A percentile compares a stretch with the other conserved stretches of the same genome.
Conservation (phyloP, 2,329 filamentous ascomycete species). For the Hypoxylon sp. region DNA sequence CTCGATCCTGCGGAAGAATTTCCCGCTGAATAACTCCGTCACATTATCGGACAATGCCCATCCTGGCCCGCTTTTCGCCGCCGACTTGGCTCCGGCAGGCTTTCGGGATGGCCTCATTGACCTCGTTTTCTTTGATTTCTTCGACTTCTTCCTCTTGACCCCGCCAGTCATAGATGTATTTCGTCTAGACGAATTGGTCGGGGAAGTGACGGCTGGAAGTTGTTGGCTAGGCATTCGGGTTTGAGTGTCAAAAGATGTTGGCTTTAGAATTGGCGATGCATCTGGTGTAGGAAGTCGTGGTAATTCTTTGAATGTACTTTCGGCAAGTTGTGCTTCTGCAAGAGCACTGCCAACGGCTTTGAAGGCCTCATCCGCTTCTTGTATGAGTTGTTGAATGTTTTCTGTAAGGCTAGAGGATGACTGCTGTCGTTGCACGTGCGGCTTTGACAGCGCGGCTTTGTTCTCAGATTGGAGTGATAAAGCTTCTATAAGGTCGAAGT, state of each 20-base stretch:
- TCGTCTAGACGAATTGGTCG: slow-evolving; percentile 49
- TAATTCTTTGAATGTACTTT: slow-evolving; percentile 50
- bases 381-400: slow-evolving; percentile 63
- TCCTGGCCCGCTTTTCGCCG: slow-evolving; percentile 57
- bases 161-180: slow-evolving; percentile 53
- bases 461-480: slow-evolving; percentile 50
- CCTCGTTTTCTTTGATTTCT: slow-evolving; percentile 47
- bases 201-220: slow-evolving; percentile 38
- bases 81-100: slow-evolving; percentile 46
- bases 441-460: slow-evolving; percentile 46
- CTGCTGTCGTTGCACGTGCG: slow-evolving; percentile 27
- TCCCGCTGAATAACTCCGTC: slow-evolving; percentile 69
- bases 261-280: slow-evolving; percentile 40
- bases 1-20: slow-evolving; percentile 69
- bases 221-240: slow-evolving; percentile 44
- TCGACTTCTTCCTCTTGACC: slow-evolving; percentile 61
- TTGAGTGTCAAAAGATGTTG: slow-evolving; percentile 40
- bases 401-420: slow-evolving; percentile 52
- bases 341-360: slow-evolving; percentile 61
- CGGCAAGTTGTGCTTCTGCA: slow-evolving; percentile 55
- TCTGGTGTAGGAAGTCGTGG: slow-evolving; percentile 51
- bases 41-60: slow-evolving; percentile 72
- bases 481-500: slow-evolving; percentile 52
- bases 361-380: slow-evolving; percentile 67
- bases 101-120: slow-evolving; percentile 50